Base-by-base conservation (phyloP, 768 basidiomycete species). In the Cytidiella melzeri region DNA sequence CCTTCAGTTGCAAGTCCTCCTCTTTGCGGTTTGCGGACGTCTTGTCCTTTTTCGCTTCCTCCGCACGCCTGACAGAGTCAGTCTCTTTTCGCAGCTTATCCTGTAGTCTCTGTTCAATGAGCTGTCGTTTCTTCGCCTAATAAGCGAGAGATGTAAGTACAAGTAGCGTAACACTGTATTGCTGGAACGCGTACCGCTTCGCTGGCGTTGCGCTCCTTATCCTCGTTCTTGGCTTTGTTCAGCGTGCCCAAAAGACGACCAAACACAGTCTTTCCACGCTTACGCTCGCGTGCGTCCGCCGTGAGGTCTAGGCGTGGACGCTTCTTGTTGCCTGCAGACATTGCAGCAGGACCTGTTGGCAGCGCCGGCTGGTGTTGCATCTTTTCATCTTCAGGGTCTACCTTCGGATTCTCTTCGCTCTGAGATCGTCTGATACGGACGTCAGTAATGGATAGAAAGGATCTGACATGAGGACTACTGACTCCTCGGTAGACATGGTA, bases 201-300 rank as follows among this genome's bases (percentile, higher is more conserved):
- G 66, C 87, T 89, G n/a, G 83, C 82, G 62, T 76, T 87, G 52
- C 87, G 74, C 72, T 87, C 81, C 63, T 86, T 84, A 66, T 89
- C 88, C 72, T 92, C 88, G 56, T 77, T 83, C 72, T 89, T 90
- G 55, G 89, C 89, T 73, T 87, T 87, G 70, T 84, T 87, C 53
- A 92, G 77, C 56, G 88, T 92, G 45, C 87, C 87, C 50, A 92
- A 67, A 55, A 90, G 72, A 56, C 91, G 73, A 53, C 87, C 89
- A 70, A 92, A 87, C 84, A 90, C 87, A 70, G 78, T 81, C 79
- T 87, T 88, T 64, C 88, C 88, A 60, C 87, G 84, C 69, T 85
- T 89, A 61, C 84, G 79, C 65, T 86, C 84, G 59, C 82, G 74
- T 52, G 69, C 39, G 62, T 61, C 73, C 42, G 73, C 69, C 51